Evolutionary conservation across 805 yeast genomes (phyloP), one percentile per base, ranked within the genome.

Genomic region (Candida golubevii): DNA sequence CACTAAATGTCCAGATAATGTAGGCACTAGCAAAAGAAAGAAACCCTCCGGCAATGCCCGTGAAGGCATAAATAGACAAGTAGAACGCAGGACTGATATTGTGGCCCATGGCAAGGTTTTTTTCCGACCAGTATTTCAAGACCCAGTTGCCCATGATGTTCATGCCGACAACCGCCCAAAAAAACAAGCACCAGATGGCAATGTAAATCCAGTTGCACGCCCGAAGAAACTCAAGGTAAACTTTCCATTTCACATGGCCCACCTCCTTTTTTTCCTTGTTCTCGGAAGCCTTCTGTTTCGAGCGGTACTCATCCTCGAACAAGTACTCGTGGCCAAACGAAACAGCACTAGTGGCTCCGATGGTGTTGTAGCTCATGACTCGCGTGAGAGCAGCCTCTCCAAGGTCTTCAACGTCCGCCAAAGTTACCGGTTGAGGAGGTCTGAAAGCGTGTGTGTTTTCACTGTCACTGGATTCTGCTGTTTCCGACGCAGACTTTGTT

Each of bases 41-140:
- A 14, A 61, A 39, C 10, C 65, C 62, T 8, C 63, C 60, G 8
- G 55, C 43, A 31, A 66, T 41, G n/a, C 71, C 71, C 18, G 63
- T 46, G 13, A 43, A 46, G 4, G 61, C 55, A 41, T 66, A 68
- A 7, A 58, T 12, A 1, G 56, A 40, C 40, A 68, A 56, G 51
- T 49, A 67, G 42, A 51, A 53, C 1, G 46, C 44, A 3, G 67
- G 58, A 11, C 51, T 33, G 14, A 59, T 60, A 40, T 63, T 67
- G 39, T 50, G 38, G 6, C 65, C 65, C 10, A 44, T 48, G 23
- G 44, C 45, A 15, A 55, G 47, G 41, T 66, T 67, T 29, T 48
- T 44, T 43, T 67, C 70, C 2, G 73, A 66, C 73, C 73, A 68
- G 35, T 53, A 48, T 46, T 64, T 65, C 49, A 67, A 56, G 9